Base-by-base conservation (phyloP, 176 grass and related monocot species). In the Oryza longistaminata region DNA sequence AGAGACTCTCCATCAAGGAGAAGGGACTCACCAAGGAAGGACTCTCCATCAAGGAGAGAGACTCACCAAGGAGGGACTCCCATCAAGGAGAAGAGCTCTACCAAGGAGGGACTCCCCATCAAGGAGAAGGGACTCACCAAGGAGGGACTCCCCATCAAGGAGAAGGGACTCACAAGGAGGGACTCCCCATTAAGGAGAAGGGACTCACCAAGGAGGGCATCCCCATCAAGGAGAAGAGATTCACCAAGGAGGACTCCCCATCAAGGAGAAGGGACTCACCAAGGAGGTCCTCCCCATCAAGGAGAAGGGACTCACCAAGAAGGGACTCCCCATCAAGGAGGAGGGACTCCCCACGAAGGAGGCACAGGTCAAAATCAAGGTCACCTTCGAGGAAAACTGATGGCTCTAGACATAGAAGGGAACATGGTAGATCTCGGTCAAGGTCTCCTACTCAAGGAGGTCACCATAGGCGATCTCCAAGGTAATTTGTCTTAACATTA, bases 401-500 rank as follows among this genome's bases (percentile, higher is more conserved):
- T 64, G 26, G 73, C 67, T 88, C 88, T 25, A 83, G 92, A 71
- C 79, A 91, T 75, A 90, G 79, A 92, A 94, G 90, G 82, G 89
- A 81, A 72, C 87, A 70, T 71, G 86, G 73, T 79, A 90, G 82
- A 86, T 91, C 94, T 67, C 84, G 82, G 16, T 95, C 93, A 58
- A 88, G 90, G 73, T 92, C 90, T 90, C 93, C 90, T 58, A 90
- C 81, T 35, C 72, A 71, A 88, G 88, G 77, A 80, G n/a, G 86
- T 92, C 79, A 82, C 35, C 84, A 84, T 66, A 90, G 72, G 78
- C 64, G 88, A 80, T 95, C 93, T 70, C 90, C 90, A 79, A 92
- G 83, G 88, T 92, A 74, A 84, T 86, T 80, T 25, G 12, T 71
- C 37, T 85, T 82, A 48, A 27, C n/a, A 79, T 66, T 21, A 78